These are phyloP conservation scores for Plectosphaerella plurivora DNA, from an alignment of 2,329 filamentous ascomycete genomes.

Conservation along the genomic window DNA sequence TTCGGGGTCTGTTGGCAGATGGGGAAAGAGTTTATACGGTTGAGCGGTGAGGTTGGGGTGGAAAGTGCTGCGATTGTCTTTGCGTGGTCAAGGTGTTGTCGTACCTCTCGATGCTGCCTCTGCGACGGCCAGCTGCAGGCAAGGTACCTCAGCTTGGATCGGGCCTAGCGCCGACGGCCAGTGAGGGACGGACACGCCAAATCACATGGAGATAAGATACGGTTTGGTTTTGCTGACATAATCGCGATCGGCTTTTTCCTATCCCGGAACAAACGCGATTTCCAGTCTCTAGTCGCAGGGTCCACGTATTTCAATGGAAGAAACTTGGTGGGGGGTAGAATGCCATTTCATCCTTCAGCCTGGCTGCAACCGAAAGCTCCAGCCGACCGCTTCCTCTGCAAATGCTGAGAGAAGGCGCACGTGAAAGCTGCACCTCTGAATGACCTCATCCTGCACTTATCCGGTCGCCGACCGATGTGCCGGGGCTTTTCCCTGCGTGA, in stretches of 20 bases:
- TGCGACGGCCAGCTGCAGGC: constrained; percentile 8
- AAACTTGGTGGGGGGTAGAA: too few species aligned
- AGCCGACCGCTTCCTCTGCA: too few species aligned
- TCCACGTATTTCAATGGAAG: too few species aligned
- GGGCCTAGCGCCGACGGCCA: constrained; percentile 7
- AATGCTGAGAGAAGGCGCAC: too few species aligned
- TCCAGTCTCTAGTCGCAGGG: too few species aligned
- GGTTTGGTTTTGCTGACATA: not conserved
- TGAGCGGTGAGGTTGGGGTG: constrained; percentile 3
- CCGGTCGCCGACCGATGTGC: not conserved
- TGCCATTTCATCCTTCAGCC: too few species aligned
- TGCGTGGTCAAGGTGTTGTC: constrained; percentile 10
- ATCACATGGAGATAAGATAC: constrained; percentile 6
- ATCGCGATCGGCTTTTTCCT: not conserved
- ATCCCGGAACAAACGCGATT: too few species aligned
- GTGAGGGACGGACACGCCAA: not conserved
- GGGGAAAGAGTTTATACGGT: constrained; percentile 6
- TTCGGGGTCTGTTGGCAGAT: constrained; percentile 10
- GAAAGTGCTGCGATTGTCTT: constrained; percentile 2
- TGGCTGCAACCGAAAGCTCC: too few species aligned
- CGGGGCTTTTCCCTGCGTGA: not conserved
- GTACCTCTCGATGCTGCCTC: constrained; percentile 21
- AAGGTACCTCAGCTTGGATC: constrained; percentile 7
- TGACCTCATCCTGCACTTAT: constrained; percentile 1
- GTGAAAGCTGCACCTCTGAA: not conserved